Conservation (phyloP, 129 eudicot genomes). For the Flaveria trinervia region DNA sequence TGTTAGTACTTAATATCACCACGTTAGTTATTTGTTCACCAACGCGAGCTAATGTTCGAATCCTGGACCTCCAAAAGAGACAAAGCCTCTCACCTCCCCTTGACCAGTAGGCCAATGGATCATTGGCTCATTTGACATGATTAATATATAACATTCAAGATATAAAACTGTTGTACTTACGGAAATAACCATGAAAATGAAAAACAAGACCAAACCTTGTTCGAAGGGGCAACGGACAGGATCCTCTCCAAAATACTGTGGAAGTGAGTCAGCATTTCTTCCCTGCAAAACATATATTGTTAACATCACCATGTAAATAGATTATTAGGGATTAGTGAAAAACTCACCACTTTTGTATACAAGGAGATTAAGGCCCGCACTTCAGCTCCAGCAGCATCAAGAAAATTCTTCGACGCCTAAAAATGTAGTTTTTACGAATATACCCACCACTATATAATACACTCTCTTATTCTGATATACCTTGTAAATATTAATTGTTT, state of each 20-base stretch:
- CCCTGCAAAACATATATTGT: conserved; percentile 57
- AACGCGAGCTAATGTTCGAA: too few relatives aligned
- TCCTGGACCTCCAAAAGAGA: too few relatives aligned
- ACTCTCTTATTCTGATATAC: not conserved
- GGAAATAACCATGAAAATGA: conserved; percentile 11
- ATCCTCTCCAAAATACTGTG: conserved; percentile 97
- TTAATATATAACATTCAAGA: not conserved
- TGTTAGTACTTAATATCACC: too few relatives aligned
- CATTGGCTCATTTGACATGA: not conserved
- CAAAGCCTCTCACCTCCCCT: too few relatives aligned
- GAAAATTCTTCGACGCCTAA: conserved; percentile 87
- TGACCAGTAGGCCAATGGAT: too few relatives aligned
- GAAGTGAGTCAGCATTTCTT: conserved; percentile 93
- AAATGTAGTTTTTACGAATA: conserved; percentile 17
- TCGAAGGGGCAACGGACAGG: conserved; percentile 97
- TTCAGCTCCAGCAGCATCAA: conserved; percentile 97
- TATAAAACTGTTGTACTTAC: not conserved
- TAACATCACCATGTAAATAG: conserved; percentile 11
- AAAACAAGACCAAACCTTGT: conserved; percentile 64
- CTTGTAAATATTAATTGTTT: not conserved
- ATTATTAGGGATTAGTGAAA: not conserved
- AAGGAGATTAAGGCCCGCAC: conserved; percentile 84
- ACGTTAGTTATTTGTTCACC: too few relatives aligned
- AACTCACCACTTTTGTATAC: conserved; percentile 91
- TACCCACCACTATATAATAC: not conserved